These are phyloP conservation scores for Spathaspora girioi DNA, from an alignment of 805 yeast genomes.

Conservation along the genomic window DNA sequence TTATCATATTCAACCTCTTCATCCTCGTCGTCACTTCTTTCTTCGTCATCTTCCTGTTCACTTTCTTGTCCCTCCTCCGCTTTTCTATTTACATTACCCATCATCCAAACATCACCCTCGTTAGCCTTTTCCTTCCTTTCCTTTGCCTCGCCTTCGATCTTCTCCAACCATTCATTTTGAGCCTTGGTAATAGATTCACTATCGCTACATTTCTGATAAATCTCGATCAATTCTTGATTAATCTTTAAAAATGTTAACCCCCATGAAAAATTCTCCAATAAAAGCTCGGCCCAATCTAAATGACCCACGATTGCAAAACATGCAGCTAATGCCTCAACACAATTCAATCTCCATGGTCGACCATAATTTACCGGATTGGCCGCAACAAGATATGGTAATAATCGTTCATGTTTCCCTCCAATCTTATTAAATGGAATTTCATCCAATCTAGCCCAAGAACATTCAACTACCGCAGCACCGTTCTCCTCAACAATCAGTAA, in stretches of 20 bases:
- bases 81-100: constrained; percentile 69
- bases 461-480: constrained; percentile 98
- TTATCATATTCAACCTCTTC: constrained; percentile 15
- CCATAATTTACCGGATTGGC: constrained; percentile 98
- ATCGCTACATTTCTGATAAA: constrained; percentile 80
- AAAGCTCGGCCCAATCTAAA: constrained; percentile 78
- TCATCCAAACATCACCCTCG: constrained; percentile 67
- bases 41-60: constrained; percentile 10
- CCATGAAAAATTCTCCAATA: constrained; percentile 84
- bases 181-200: constrained; percentile 67
- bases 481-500: constrained; percentile 63
- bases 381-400: constrained; percentile 89
- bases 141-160: constrained; percentile 61
- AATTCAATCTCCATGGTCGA: constrained; percentile 89
- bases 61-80: not conserved
- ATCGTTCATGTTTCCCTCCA: constrained; percentile 85
- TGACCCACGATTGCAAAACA: constrained; percentile 93
- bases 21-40: constrained; percentile 8
- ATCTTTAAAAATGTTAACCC: constrained; percentile 84
- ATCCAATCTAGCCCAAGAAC: constrained; percentile 97
- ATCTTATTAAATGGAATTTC: constrained; percentile 93
- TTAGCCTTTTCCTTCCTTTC: constrained; percentile 54
- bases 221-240: constrained; percentile 70
- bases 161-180: constrained; percentile 70
- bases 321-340: constrained; percentile 97